Evolutionary conservation across 257 asterid genomes (phyloP).

Genomic region (Scutellaria barbata): DNA sequence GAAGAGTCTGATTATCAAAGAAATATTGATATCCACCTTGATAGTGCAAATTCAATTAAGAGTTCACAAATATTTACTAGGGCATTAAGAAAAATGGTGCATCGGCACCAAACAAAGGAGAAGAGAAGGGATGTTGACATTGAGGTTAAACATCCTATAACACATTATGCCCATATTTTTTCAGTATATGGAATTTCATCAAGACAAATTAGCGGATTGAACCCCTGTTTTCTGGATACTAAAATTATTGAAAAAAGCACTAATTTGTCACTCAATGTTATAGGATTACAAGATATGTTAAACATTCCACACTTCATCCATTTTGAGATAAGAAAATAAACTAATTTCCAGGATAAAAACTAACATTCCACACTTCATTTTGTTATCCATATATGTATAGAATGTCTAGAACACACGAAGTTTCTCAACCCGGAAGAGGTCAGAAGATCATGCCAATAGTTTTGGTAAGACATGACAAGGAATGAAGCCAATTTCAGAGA

Average conservation of each 20-base stretch:
- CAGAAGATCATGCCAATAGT: conserved; percentile 26
- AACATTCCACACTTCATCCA: conserved; percentile 22
- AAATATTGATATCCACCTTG: conserved; percentile 25
- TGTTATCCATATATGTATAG: conserved; percentile 20
- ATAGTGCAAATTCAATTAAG: conserved; percentile 22
- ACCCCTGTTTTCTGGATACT: conserved; percentile 19
- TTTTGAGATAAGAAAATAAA: conserved; percentile 24
- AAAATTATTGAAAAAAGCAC: not conserved
- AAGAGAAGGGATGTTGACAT: conserved; percentile 21
- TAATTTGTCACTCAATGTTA: conserved; percentile 8
- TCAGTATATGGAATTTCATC: conserved; percentile 9
- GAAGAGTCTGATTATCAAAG: conserved; percentile 12
- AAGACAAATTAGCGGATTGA: conserved; percentile 21
- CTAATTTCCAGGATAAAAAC: conserved; percentile 23
- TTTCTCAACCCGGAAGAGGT: conserved; percentile 27
- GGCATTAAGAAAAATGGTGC: conserved; percentile 6
- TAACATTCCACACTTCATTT: too few relatives aligned
- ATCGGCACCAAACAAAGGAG: conserved; percentile 21
- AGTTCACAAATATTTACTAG: conserved; percentile 18
- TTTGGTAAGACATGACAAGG: conserved; percentile 22
- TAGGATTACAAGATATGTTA: conserved; percentile 10
- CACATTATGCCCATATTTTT: conserved; percentile 19
- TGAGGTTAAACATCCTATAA: conserved; percentile 24
- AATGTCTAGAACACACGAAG: conserved; percentile 25
- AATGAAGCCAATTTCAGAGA: conserved; percentile 17